A percentile compares a stretch with the other conserved stretches of the same genome.
Conservation (phyloP, 2,329 filamentous ascomycete species). For the Aspergillus persii region DNA sequence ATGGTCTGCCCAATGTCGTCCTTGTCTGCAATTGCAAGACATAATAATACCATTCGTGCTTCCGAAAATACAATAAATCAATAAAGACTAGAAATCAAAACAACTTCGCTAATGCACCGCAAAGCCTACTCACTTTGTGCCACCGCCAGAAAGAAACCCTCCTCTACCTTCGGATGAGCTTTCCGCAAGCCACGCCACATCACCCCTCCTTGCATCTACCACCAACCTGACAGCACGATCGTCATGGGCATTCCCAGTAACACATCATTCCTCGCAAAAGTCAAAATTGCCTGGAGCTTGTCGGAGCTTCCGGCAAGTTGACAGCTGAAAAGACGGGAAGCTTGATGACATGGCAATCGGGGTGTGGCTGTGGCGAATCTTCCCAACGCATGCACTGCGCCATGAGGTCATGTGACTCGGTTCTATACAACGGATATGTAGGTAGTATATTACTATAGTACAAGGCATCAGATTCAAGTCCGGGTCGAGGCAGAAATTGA, state of each 20-base stretch:
- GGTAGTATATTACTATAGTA: too few relatives aligned
- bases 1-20: background rate
- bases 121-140: too few relatives aligned
- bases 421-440: background rate
- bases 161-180: background rate
- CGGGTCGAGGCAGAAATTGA: too few relatives aligned
- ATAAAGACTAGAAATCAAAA: too few relatives aligned
- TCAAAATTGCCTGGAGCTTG: background rate
- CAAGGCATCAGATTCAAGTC: too few relatives aligned
- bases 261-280: background rate
- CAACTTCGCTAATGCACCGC: too few relatives aligned
- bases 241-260: background rate
- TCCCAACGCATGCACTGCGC: conserved; percentile 13
- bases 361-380: conserved; percentile 12
- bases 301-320: conserved; percentile 13
- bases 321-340: conserved; percentile 14
- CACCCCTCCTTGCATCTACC: background rate
- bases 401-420: background rate
- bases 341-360: conserved; percentile 13
- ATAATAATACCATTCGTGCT: too few relatives aligned
- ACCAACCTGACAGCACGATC: background rate
- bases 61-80: too few relatives aligned
- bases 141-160: too few relatives aligned
- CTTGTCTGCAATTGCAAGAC: background rate
- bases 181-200: background rate